Percentiles rank a stretch among this genome's conserved stretches.
Conservation (phyloP, 495 filamentous ascomycete species). For the Neurospora sp. region DNA sequence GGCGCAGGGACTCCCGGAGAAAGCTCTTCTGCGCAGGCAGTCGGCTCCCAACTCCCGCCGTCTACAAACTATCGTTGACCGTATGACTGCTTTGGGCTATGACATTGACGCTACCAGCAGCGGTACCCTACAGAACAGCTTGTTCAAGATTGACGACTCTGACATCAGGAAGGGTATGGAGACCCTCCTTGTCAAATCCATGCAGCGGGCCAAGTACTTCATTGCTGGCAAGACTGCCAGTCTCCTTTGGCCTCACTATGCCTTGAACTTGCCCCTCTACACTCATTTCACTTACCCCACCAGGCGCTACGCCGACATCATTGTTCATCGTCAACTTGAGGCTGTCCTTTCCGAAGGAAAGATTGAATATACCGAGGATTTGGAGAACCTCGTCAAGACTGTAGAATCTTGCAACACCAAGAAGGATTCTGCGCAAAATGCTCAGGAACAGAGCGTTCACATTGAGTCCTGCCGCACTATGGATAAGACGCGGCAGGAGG, state of each 20-base stretch:
- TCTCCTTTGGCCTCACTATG: conserved; percentile 75
- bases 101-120: conserved; percentile 84
- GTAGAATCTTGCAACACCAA: conserved; percentile 96
- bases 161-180: conserved; percentile 96
- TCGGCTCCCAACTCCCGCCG: conserved; percentile 75
- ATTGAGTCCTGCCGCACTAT: conserved; percentile 94
- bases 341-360: conserved; percentile 70
- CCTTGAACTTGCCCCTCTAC: conserved; percentile 85
- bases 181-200: conserved; percentile 82
- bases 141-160: conserved; percentile 80
- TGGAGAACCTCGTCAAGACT: conserved; percentile 81
- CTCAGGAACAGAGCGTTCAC: conserved; percentile 97
- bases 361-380: conserved; percentile 79
- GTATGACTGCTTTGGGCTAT: conserved; percentile 85
- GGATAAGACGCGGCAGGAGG: conserved; percentile 75
- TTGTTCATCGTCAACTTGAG: conserved; percentile 94
- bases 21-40: conserved; percentile 85
- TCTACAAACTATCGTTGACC: conserved; percentile 78
- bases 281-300: conserved; percentile 97
- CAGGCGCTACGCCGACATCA: conserved; percentile 85
- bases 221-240: conserved; percentile 63
- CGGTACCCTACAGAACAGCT: conserved; percentile 78
- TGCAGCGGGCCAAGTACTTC: conserved; percentile 93
- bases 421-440: conserved; percentile 95
- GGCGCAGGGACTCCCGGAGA: conserved; percentile 68